These are phyloP conservation scores for Cenchrus purpureus DNA, from an alignment of 176 grass and related monocot genomes.

Conservation along the genomic window DNA sequence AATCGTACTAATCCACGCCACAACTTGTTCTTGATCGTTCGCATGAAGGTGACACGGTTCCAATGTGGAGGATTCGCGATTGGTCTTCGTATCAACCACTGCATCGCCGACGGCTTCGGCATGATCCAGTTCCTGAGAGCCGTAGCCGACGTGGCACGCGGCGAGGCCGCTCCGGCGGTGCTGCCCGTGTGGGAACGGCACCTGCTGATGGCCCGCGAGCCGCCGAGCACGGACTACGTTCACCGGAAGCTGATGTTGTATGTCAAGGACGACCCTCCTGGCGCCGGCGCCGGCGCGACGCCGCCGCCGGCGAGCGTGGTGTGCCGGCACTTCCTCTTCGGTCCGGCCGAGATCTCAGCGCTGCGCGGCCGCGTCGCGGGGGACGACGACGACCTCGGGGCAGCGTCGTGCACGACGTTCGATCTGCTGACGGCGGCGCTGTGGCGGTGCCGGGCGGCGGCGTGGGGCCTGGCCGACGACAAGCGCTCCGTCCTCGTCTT, in stretches of 20 bases:
- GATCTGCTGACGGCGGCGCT: not conserved
- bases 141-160: constrained; percentile 10
- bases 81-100: not conserved
- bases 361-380: not conserved
- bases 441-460: not conserved
- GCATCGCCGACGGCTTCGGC: constrained; percentile 27
- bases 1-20: too few species aligned
- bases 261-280: too few species aligned
- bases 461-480: not conserved
- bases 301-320: constrained; percentile 22
- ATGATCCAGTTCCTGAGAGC: constrained; percentile 21
- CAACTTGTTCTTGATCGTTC: not conserved
- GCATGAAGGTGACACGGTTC: constrained; percentile 31
- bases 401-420: not conserved
- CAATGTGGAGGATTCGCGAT: constrained; percentile 31
- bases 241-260: constrained; percentile 26
- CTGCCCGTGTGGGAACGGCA: constrained; percentile 37
- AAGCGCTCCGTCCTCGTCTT: not conserved
- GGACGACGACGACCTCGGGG: not conserved
- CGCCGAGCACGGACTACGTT: not conserved
- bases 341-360: constrained; percentile 38
- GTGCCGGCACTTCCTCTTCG: constrained; percentile 44
- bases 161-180: not conserved
- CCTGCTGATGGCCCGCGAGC: not conserved
- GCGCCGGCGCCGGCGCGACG: not conserved